Evolutionary conservation across 1,284 basidiomycete species (phyloP), one percentile per base, ranked within the genome.

Genomic region (Ceratobasidium sp.): DNA sequence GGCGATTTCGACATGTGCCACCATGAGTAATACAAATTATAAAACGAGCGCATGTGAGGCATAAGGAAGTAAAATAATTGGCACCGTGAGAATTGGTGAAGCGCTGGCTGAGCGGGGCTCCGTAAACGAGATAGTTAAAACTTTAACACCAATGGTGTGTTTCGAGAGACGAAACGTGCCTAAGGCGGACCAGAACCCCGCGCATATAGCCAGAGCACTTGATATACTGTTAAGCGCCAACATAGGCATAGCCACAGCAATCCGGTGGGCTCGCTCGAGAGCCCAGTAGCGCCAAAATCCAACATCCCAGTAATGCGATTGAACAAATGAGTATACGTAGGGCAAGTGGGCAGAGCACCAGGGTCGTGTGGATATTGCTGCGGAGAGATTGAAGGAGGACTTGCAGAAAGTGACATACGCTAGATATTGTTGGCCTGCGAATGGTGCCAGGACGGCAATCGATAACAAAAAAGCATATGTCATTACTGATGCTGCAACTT

Each of bases 281-380:
- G 91, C 90, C 96, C 96, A 99, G 83, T 99, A 99, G 0, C 87
- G 88, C 74, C 98, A 83, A 76, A 96, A 89, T 5, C 96, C 96
- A 76, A 89, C 86, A 81, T 94, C 87, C 97, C 97, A 99, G 82
- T 99, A 99, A 59, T 88, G 85, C 0, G 84, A 83, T 82, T 99
- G 97, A 0, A 94, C 93, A 79, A 93, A 90, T n/a, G 87, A 84
- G 81, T 99, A 99, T 57, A 94, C 89, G 17, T 89, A 87, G 0
- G 95, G 95, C 0, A 91, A 78, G 2, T 79, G 57, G 0, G 80
- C 76, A 0, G 79, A 27, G 81, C 97, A 98, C 96, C 96, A 98
- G 2, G 84, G 82, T 84, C 76, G 75, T 59, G 22, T 56, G 47
- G n/a, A 45, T 36, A 33, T 9, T 4, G 27, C 17, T 17, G 24